These are phyloP conservation scores for Puya raimondii DNA, from an alignment of 176 grass and related monocot genomes.

Conservation along the genomic window DNA sequence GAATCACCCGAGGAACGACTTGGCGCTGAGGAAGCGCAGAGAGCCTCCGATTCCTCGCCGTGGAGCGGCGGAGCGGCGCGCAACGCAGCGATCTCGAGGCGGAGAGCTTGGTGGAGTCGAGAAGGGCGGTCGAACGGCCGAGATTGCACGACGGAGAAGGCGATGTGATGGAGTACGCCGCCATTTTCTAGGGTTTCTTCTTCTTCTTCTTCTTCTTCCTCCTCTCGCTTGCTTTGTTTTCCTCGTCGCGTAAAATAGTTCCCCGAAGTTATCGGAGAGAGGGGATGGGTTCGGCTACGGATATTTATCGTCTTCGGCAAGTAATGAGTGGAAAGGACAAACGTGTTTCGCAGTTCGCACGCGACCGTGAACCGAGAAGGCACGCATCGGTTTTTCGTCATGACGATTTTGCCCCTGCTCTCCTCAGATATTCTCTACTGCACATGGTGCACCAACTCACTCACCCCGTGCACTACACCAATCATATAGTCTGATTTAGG, in stretches of 20 bases:
- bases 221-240: neutral
- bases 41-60: slow-evolving; percentile 7
- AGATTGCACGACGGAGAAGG: slow-evolving; percentile 9
- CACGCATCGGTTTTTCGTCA: neutral
- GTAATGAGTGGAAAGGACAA: neutral
- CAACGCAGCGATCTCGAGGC: slow-evolving; percentile 10
- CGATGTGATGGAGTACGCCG: slow-evolving; percentile 8
- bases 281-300: neutral
- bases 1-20: slow-evolving; percentile 20
- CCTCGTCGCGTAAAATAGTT: neutral
- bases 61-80: slow-evolving; percentile 12
- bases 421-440: too few species aligned
- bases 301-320: neutral
- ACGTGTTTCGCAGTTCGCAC: neutral
- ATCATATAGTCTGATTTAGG: too few species aligned
- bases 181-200: slow-evolving; percentile 26
- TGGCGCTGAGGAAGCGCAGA: slow-evolving; percentile 20
- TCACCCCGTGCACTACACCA: too few species aligned
- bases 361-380: neutral
- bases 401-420: too few species aligned
- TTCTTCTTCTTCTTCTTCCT: neutral
- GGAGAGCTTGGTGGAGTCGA: slow-evolving; percentile 6
- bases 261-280: neutral
- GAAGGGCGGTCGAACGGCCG: neutral
- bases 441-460: too few species aligned